Base-by-base conservation (phyloP, 73 alveolate species). In the Diophrys appendiculata region DNA sequence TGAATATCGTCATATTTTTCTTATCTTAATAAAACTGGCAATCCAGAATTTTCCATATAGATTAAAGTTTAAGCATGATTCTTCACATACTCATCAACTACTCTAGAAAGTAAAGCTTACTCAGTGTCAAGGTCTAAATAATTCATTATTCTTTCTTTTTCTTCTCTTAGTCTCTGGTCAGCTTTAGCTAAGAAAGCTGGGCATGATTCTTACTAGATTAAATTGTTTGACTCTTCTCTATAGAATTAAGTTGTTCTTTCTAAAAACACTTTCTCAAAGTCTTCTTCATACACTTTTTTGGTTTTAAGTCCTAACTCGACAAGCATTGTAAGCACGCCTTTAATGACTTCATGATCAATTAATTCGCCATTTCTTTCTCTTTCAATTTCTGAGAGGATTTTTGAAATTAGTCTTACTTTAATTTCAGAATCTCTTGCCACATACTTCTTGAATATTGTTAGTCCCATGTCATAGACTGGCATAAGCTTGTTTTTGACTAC, bases 321-420 rank as follows among this genome's bases (percentile, higher is more conserved):
- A 43, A 90, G 79, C 89, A 90, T 90, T 72, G 74, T 68, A 72
- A 80, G 52, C 18, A 85, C 90, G 60, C 73, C 80, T 77, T 78
- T 55, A 68, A 90, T 43, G 25, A 64, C 74, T 52, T 86, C 77
- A 43, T 88, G 79, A 31, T 90, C 93, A 29, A 90, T 89, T 73
- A 74, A 79, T 34, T 84, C 92, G 31, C 96, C 96, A 2, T 89
- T 69, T 0, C 96, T 74, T 72, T 90, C 96, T 0, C 69, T 86
- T 22, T 72, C 69, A 56, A 90, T 82, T 73, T 82, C 82, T 70
- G 68, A 80, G 55, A 90, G 72, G 18, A 87, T 32, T 43, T 69
- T 33, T 33, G 73, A 30, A 69, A 82, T 56, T 32, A 90, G 43
- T 33, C 78, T 82, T 26, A 33, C 29, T 67, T 72, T 54, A 80